Evolutionary conservation across 176 grass and related monocot genomes (phyloP).

Genomic region (Aegilops longissima): DNA sequence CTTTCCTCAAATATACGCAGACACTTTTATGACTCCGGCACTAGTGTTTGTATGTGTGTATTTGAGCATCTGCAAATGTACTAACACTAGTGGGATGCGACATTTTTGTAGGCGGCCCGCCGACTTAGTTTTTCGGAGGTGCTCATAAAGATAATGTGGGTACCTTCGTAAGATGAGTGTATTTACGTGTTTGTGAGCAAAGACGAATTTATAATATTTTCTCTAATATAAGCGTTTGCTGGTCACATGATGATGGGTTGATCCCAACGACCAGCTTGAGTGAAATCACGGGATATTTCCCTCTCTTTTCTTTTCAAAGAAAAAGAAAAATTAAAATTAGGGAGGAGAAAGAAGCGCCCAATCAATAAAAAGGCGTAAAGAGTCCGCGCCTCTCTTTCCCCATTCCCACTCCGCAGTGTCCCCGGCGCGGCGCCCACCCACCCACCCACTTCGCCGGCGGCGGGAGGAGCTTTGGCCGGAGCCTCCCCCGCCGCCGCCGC

Average conservation of each 20-base stretch:
- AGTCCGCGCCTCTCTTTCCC: constrained; percentile 19
- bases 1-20: too few species aligned
- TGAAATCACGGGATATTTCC: constrained; percentile 37
- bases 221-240: not conserved
- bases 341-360: not conserved
- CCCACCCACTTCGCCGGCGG: constrained; percentile 46
- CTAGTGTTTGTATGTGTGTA: too few species aligned
- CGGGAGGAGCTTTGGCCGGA: constrained; percentile 32
- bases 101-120: too few species aligned
- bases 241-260: not conserved
- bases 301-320: not conserved
- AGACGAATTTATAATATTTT: too few species aligned
- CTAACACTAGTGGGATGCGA: too few species aligned
- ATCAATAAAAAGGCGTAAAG: constrained; percentile 53
- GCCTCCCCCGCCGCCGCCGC: constrained; percentile 10
- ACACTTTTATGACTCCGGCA: too few species aligned
- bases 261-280: constrained; percentile 3
- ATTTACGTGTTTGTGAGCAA: too few species aligned
- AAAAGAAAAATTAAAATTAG: not conserved
- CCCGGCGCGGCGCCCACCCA: constrained; percentile 17
- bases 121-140: too few species aligned
- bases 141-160: too few species aligned
- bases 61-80: too few species aligned
- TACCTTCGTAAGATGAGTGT: too few species aligned
- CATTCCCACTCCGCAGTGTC: constrained; percentile 4